Conservation (phyloP, 352 stramenopile genomes). For the Phytophthora idaei region DNA sequence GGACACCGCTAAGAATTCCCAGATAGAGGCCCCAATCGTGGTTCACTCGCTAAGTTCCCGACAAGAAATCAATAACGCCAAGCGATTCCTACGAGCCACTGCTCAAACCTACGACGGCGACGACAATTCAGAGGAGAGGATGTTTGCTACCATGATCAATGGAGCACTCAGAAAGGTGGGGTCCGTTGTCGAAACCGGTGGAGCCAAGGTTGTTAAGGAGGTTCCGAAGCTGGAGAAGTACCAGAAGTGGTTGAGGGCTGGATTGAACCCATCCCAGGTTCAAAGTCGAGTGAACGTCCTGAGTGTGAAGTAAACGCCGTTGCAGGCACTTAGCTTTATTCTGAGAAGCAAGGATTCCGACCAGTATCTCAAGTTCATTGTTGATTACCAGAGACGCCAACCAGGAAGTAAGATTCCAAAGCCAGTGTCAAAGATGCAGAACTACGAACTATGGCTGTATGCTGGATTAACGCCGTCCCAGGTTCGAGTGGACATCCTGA, state of each 20-base stretch:
- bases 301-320: background rate
- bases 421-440: background rate
- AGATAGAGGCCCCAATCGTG: background rate
- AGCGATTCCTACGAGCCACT: background rate
- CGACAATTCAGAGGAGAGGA: conserved; percentile 5
- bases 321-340: background rate
- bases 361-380: background rate
- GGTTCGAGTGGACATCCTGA: background rate
- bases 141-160: conserved; percentile 8
- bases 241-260: conserved; percentile 7
- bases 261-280: background rate
- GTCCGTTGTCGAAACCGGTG: background rate
- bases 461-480: background rate
- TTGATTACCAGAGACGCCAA: background rate
- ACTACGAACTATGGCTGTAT: background rate
- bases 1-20: background rate
- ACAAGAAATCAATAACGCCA: background rate
- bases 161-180: background rate
- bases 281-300: background rate
- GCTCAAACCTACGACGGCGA: background rate
- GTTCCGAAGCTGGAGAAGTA: conserved; percentile 7
- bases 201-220: background rate
- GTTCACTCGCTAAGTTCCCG: background rate
- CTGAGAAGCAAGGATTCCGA: background rate
- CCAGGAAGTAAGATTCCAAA: background rate